A percentile compares a stretch with the other conserved stretches of the same genome.
Conservation (phyloP, 306 rosid genomes). For the Echinosophora koreensis region DNA sequence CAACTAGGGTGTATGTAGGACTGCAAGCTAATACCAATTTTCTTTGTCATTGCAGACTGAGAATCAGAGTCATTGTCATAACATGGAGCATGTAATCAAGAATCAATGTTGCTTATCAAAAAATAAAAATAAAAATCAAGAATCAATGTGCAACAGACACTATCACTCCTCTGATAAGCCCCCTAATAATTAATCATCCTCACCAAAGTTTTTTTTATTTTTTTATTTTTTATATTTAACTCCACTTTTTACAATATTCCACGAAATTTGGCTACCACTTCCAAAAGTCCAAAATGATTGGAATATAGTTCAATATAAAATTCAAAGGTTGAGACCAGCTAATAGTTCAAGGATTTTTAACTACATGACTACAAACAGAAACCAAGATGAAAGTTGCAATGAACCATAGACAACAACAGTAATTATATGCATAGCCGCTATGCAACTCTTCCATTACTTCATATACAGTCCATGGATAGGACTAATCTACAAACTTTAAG, state of each 20-base stretch:
- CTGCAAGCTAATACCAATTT: not conserved
- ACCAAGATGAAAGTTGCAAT: constrained; percentile 12
- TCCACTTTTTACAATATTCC: not conserved
- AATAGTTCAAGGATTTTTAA: not conserved
- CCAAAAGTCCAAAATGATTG: constrained; percentile 26
- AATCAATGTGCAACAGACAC: too few relatives aligned
- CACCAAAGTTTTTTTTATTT: constrained; percentile 2
- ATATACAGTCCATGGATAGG: constrained; percentile 1
- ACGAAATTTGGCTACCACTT: not conserved
- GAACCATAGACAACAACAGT: constrained; percentile 1
- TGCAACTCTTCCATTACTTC: constrained; percentile 14
- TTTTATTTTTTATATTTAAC: constrained; percentile 5
- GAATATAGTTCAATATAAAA: constrained; percentile 2
- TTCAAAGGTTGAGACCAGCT: not conserved
- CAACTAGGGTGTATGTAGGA: not conserved
- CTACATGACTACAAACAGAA: not conserved
- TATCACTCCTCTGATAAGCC: too few relatives aligned
- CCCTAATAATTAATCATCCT: too few relatives aligned
- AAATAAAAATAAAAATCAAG: too few relatives aligned
- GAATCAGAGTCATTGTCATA: too few relatives aligned
- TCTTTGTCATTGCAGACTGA: not conserved
- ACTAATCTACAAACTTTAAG: constrained; percentile 35
- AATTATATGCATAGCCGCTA: constrained; percentile 17
- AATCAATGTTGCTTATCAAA: too few relatives aligned
- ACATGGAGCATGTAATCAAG: not conserved